Conservation (phyloP, 1,284 basidiomycete genomes). For the Peniophora sp. region DNA sequence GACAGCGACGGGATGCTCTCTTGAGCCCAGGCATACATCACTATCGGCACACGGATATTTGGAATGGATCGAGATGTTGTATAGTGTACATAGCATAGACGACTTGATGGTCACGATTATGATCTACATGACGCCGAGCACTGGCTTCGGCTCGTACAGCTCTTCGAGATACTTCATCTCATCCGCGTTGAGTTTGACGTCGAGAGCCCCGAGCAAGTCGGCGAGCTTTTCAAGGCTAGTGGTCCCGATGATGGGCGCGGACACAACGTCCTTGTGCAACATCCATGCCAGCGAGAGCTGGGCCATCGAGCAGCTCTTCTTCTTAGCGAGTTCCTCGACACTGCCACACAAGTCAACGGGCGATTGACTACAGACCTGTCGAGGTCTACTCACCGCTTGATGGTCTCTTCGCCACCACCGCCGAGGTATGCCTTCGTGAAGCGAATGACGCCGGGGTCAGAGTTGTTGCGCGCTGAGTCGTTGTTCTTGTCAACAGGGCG, state of each 20-base stretch:
- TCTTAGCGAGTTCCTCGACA: constrained; percentile 35
- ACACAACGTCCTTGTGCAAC: constrained; percentile 20
- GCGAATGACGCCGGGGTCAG: constrained; percentile 1
- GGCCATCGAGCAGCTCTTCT: constrained; percentile 30
- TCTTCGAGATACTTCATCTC: constrained; percentile 30
- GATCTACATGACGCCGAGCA: no score
- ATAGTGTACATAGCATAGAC: no score
- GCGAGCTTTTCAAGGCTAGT: constrained; percentile 23
- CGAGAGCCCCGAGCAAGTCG: constrained; percentile 20
- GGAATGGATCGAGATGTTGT: no score
- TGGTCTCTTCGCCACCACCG: neutral
- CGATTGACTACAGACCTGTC: neutral
- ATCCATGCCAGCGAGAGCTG: constrained; percentile 34
- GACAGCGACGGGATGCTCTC: constrained; percentile 28
- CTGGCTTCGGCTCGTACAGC: constrained; percentile 10
- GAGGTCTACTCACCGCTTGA: constrained; percentile 16
- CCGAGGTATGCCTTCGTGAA: neutral
- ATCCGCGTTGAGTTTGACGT: constrained; percentile 31
- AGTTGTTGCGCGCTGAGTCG: constrained; percentile 4
- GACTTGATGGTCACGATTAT: no score
- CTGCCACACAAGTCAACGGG: constrained; percentile 10
- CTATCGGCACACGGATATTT: no score
- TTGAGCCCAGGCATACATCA: no score
- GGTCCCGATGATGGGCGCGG: constrained; percentile 24
- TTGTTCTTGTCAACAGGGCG: constrained; percentile 10